Conservation (phyloP, 176 grass and related monocot species). For the Puya raimondii region DNA sequence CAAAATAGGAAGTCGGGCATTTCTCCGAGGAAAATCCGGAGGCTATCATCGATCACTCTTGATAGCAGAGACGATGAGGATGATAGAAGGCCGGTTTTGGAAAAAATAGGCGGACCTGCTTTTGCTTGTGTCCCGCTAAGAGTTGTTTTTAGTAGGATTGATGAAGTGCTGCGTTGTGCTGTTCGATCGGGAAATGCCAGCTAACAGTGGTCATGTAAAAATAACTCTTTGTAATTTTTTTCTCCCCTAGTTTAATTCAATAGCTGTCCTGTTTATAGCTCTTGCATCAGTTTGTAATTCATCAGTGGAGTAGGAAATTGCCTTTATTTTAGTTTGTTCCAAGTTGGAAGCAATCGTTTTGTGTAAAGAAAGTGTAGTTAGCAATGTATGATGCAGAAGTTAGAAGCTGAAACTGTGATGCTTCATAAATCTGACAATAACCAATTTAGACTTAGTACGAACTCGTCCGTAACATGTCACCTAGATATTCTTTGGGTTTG, state of each 20-base stretch:
- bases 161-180: slow-evolving; percentile 72
- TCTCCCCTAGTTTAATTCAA: not conserved
- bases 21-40: slow-evolving; percentile 88
- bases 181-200: slow-evolving; percentile 45
- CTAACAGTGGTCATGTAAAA: not conserved
- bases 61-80: slow-evolving; percentile 23
- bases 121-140: slow-evolving; percentile 76
- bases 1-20: slow-evolving; percentile 58
- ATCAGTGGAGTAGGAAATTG: slow-evolving; percentile 4
- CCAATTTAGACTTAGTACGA: no score
- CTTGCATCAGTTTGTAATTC: not conserved
- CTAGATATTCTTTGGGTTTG: not conserved
- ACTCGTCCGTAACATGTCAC: no score
- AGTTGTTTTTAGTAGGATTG: slow-evolving; percentile 96
- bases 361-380: not conserved
- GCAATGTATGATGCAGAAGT: no score
- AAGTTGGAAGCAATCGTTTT: not conserved
- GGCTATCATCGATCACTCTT: slow-evolving; percentile 62
- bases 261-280: slow-evolving; percentile 1
- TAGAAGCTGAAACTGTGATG: no score
- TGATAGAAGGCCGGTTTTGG: slow-evolving; percentile 48
- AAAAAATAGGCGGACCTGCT: slow-evolving; percentile 41
- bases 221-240: not conserved
- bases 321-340: not conserved
- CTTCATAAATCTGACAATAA: no score